Evolutionary conservation across 129 eudicot genomes (phyloP).

Genomic region (Centaurea solstitialis): DNA sequence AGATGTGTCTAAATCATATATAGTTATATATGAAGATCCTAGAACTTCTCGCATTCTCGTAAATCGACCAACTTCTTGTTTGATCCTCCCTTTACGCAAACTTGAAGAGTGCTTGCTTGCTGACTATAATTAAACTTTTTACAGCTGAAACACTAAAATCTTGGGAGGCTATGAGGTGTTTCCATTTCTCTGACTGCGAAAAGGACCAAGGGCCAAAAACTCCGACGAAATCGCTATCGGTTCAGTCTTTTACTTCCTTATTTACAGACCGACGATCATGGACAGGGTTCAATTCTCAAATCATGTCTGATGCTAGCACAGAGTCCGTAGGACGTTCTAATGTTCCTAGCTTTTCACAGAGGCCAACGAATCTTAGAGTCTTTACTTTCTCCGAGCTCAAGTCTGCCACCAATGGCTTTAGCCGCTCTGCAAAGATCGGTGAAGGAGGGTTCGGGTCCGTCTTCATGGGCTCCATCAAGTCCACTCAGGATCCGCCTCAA

Average conservation of each 20-base stretch:
- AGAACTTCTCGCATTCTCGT: too few species aligned
- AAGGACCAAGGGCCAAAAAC: constrained; percentile 54
- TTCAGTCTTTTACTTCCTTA: constrained; percentile 41
- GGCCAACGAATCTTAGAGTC: constrained; percentile 64
- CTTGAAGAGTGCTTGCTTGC: constrained; percentile 12
- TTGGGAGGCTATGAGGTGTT: constrained; percentile 68
- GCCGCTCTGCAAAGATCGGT: constrained; percentile 79
- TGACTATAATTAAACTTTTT: not conserved
- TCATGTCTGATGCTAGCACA: constrained; percentile 66
- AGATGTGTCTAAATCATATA: too few species aligned
- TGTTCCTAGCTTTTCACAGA: constrained; percentile 52
- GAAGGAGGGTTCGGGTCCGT: constrained; percentile 99
- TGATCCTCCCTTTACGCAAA: not conserved
- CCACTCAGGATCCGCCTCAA: constrained; percentile 52
- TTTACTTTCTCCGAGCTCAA: constrained; percentile 80
- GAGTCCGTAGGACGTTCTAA: constrained; percentile 57
- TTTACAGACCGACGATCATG: constrained; percentile 56
- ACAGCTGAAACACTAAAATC: constrained; percentile 10
- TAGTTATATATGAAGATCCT: too few species aligned
- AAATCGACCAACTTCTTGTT: too few species aligned
- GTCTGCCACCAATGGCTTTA: constrained; percentile 69
- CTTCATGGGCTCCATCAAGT: constrained; percentile 62
- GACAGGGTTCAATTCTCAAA: constrained; percentile 64
- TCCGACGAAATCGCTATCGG: constrained; percentile 44
- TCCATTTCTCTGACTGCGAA: constrained; percentile 43